Evolutionary conservation across 345 rosid species (phyloP), one percentile per base, ranked within the genome.

Genomic region (Firmiana major): DNA sequence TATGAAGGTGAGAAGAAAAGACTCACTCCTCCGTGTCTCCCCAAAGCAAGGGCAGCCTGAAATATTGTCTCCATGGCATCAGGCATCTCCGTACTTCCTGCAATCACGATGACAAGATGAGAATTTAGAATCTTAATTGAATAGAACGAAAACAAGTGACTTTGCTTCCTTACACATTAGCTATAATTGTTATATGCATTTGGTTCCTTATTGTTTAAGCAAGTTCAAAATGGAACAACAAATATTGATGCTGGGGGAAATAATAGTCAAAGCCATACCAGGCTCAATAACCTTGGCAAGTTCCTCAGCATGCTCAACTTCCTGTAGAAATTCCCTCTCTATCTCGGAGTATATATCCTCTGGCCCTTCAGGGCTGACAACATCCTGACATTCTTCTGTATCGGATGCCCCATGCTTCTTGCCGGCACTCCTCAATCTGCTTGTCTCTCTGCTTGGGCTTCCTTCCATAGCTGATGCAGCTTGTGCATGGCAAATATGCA

Each of bases 41-140:
- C 99, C 34, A 91, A 83, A 73, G 82, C 87, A 77, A 96, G 97
- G 72, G 99, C 99, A 71, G 91, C 89, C 76, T 96, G 91, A 84
- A 87, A 96, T 86, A 96, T 92, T 0, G 83, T 86, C 92, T 96
- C 98, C 97, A 96, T 92, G 28, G 99, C 93, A 86, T 96, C 97
- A 11, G 98, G 99, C 99, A 96, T 90, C 83, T 82, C 86, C 46
- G 78, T 79, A 79, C 79, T 86, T 79, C 93, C 99, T 96, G 87
- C 81, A 84, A 80, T 74, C 48, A 81, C 12, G 63, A 28, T 43
- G 40, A 78, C 63, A 49, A 79, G 51, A 60, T 19, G 16, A 43
- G 46, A 31, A 66, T 68, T 79, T 51, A 82, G 51, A 54, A 67
- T 28, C 55, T 73, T 67, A 7, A 73, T 28, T 79, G 22, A 4